A percentile compares a stretch with the other conserved stretches of the same genome.
These are phyloP conservation scores for Tardiomyces digboiensis DNA, from an alignment of 1,139 yeast species.

Conservation along the genomic window DNA sequence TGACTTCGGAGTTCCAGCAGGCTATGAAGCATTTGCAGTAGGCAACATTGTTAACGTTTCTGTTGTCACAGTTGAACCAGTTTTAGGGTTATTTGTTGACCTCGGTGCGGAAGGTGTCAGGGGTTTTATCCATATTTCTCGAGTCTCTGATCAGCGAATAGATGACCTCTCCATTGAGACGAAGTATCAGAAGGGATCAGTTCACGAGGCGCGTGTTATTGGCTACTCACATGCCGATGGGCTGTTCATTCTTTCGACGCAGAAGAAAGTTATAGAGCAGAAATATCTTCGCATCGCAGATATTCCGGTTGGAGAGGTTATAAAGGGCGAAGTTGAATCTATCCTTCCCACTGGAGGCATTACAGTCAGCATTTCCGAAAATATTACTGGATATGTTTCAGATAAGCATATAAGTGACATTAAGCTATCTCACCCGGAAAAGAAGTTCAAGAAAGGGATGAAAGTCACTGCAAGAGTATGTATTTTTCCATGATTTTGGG, in stretches of 20 bases:
- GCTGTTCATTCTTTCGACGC: conserved; percentile 55
- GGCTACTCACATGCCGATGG: conserved; percentile 64
- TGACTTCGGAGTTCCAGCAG: conserved; percentile 13
- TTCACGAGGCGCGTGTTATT: conserved; percentile 67
- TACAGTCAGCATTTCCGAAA: conserved; percentile 51
- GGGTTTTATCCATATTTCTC: conserved; percentile 47
- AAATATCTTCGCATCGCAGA: conserved; percentile 60
- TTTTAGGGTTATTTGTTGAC: conserved; percentile 28
- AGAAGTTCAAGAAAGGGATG: conserved; percentile 78
- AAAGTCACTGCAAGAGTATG: conserved; percentile 70
- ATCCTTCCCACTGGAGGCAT: conserved; percentile 69
- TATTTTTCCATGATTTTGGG: too few species aligned
- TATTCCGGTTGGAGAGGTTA: conserved; percentile 63
- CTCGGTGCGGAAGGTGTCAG: conserved; percentile 31
- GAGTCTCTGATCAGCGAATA: conserved; percentile 44
- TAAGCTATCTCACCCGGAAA: conserved; percentile 79
- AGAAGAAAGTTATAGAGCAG: conserved; percentile 52
- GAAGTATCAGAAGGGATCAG: conserved; percentile 47
- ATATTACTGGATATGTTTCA: conserved; percentile 69
- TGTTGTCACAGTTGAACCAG: conserved; percentile 42
- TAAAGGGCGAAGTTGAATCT: conserved; percentile 47
- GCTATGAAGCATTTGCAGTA: conserved; percentile 56
- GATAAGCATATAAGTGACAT: conserved; percentile 75
- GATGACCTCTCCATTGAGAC: conserved; percentile 29
- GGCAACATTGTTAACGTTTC: conserved; percentile 58